phyloP scores from a whole-genome alignment of 73 alveolate species.

The Tetrahymena borealis region DNA sequence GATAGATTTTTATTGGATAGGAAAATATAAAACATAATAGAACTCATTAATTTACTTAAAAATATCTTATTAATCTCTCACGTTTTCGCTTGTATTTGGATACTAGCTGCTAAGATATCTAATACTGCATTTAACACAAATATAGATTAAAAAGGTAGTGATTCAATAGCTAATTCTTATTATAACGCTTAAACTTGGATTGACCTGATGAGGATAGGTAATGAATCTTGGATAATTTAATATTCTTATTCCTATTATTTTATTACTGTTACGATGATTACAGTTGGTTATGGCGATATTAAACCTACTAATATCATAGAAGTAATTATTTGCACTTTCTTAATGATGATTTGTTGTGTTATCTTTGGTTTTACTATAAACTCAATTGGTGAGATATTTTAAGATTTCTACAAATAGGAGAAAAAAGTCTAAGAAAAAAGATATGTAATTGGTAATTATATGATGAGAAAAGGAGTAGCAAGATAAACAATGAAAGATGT shows the following conservation, averaged over 20 bases:
- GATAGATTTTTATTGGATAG: neutral
- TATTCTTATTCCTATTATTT: conserved; percentile 19
- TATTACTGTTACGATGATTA: conserved; percentile 26
- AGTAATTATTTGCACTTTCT: conserved; percentile 3
- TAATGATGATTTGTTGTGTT: conserved; percentile 26
- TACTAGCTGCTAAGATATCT: neutral
- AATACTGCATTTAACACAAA: neutral
- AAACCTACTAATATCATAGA: conserved; percentile 7
- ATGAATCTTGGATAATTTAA: neutral
- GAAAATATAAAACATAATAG: neutral
- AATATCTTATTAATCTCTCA: neutral
- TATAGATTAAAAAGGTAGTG: too few species aligned
- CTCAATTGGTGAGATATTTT: conserved; percentile 15
- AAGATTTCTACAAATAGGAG: neutral
- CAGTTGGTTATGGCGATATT: conserved; percentile 38
- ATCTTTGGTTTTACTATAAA: conserved; percentile 11
- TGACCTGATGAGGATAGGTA: neutral
- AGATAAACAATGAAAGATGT: neutral
- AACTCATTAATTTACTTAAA: neutral
- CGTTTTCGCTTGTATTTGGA: neutral
- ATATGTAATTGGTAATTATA: conserved; percentile 17
- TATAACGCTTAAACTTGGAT: neutral
- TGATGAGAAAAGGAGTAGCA: conserved; percentile 20
- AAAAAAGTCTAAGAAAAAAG: conserved; percentile 6
- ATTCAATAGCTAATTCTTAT: neutral